These are phyloP conservation scores for Mortierella sp. DNA, from an alignment of 371 early-diverging fungal genomes.

Conservation along the genomic window DNA sequence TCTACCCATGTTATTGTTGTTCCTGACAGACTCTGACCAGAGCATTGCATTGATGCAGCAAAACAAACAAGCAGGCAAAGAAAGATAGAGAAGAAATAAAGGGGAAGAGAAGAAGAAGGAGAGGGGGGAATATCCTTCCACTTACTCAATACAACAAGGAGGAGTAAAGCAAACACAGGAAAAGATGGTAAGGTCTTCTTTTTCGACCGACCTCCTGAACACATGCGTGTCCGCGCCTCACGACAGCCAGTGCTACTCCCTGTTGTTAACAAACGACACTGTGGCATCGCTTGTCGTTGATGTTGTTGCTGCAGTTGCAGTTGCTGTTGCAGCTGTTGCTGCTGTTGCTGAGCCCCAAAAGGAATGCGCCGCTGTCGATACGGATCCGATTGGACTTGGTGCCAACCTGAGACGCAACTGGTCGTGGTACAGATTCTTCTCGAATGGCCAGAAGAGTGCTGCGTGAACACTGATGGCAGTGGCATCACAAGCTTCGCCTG, in stretches of 20 bases:
- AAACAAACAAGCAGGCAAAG: too few species aligned
- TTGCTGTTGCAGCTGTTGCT: background rate
- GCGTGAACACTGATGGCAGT: background rate
- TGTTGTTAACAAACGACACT: background rate
- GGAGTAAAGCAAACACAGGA: background rate
- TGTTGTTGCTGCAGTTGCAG: background rate
- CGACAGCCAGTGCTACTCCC: background rate
- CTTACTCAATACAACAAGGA: background rate
- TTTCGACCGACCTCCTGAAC: background rate
- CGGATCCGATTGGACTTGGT: background rate
- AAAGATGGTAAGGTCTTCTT: background rate
- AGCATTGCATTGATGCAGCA: too few species aligned
- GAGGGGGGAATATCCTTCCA: background rate
- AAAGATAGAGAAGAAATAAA: background rate
- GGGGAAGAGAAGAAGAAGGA: background rate
- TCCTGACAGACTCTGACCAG: background rate
- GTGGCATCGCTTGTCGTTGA: background rate
- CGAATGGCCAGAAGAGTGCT: background rate
- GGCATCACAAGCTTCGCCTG: background rate
- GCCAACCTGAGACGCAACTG: background rate
- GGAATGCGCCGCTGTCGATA: background rate
- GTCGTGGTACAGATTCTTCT: background rate
- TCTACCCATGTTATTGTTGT: background rate
- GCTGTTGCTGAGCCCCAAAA: too few species aligned
- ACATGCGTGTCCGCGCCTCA: background rate